Percentiles rank a stretch among this genome's conserved stretches.
Evolutionary conservation across 306 rosid species (phyloP).

Genomic region (Macrotyloma uniflorum): DNA sequence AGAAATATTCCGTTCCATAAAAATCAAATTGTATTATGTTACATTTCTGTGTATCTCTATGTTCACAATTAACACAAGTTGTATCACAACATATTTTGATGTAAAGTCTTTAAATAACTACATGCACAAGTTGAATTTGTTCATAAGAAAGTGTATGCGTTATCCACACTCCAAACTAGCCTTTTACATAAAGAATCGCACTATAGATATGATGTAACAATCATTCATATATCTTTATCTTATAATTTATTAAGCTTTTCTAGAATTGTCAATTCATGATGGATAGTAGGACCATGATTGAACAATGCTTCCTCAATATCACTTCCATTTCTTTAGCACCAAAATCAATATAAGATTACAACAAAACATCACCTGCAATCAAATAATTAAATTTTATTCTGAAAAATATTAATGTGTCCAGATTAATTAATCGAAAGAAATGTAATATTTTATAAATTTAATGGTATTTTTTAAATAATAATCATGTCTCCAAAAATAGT

Average conservation of each 20-base stretch:
- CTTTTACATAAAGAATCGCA: background rate
- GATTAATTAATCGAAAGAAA: background rate
- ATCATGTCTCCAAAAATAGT: background rate
- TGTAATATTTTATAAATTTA: background rate
- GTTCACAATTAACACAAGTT: too few relatives aligned
- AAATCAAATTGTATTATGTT: too few relatives aligned
- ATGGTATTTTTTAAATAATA: background rate
- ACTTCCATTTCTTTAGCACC: background rate
- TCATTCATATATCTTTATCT: background rate
- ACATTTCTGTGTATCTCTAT: too few relatives aligned
- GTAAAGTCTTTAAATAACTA: background rate
- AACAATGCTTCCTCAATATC: background rate
- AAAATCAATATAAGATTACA: background rate
- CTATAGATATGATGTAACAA: background rate
- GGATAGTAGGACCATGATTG: background rate
- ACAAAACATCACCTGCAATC: background rate
- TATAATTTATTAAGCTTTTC: background rate
- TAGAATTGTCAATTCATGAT: background rate
- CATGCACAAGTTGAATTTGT: background rate
- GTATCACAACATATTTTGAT: too few relatives aligned
- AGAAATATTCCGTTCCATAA: too few relatives aligned
- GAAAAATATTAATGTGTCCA: background rate
- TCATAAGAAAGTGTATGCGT: background rate
- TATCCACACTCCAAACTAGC: constrained; percentile 5
- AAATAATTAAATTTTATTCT: background rate